Base-by-base conservation (phyloP, 106 monocot species). In the Dactylorhiza incarnata region DNA sequence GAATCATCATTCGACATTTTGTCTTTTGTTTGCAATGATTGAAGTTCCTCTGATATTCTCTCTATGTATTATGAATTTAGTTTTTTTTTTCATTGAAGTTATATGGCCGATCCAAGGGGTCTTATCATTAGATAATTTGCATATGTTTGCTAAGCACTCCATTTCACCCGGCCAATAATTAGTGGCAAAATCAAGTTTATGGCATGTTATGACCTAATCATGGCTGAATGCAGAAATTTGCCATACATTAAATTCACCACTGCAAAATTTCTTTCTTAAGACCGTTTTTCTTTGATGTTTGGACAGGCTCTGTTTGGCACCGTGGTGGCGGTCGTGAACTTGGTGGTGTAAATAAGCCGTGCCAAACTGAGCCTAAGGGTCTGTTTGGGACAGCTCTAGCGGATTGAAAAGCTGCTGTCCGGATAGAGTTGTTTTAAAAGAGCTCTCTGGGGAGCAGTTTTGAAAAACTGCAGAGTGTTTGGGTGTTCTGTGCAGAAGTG, bases 121-220 rank as follows among this genome's bases (percentile, higher is more conserved):
- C 61, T 62, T 23, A 25, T 19, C 61, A 25, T 24, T 62, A 17
- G 19, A 22, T 62, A 1, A 62, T 37, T 37, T 62, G 24, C 23
- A 17, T 62, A 5, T 62, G 24, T 62, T 22, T 62, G 61, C 61
- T 24, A 62, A 24, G 61, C 19, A 62, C 61, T 62, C 61, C 61
- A 62, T 62, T 62, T 62, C 61, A 62, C 61, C 61, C 24, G 61
- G 61, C 61, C 24, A 62, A 62, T 62, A 62, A 62, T 22, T 62
- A 62, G 23, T 62, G 61, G 61, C 61, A 17, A 9, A 8, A 62
- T 62, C 61, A 62, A 62, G 61, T 19, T 62, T 61, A 23, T 62
- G 20, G 23, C 61, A 62, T 62, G 61, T 24, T 24, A 25, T 37
- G 37, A 37, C 23, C 6, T 62, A 24, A 25, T 62, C 61, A 62